Base-by-base conservation (phyloP, 441 rosid species). In the Jatropha multifida region DNA sequence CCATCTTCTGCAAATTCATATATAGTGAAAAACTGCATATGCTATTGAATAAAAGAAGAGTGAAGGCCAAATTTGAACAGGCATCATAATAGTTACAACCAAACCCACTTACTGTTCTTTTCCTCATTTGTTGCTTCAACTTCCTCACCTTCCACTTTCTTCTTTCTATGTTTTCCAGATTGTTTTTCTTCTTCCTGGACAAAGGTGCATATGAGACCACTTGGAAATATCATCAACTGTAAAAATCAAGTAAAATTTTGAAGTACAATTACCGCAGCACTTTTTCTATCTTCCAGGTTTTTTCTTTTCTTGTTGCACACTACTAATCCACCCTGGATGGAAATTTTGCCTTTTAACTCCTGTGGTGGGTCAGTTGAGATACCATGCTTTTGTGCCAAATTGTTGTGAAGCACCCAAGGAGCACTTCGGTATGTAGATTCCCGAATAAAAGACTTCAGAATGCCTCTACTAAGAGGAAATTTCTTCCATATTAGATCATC, bases 361-460 rank as follows among this genome's bases (percentile, higher is more conserved):
- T 82, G 83, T 2, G 99, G 97, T 80, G 81, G 90, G 71, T 88
- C 86, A 71, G 75, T 81, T 38, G 94, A 86, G 80, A 94, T 86
- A 27, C 83, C 90, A 86, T 96, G 90, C 78, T 86, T 86, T 76
- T 77, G 80, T 62, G 89, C 93, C 84, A 96, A 85, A 69, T 85
- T 84, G 55, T 85, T 90, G 69, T 92, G 92, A 79, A 96, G 84
- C 79, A 90, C 90, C 98, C 98, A 96, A 68, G 99, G 99, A 75
- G 84, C 82, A 83, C 87, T 89, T 70, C 89, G 90, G 82, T 88
- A 89, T 71, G 98, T 94, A 49, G 98, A 91, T 77, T 94, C 94
- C 81, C 99, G 89, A 82, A 94, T 90, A 84, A 96, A 91, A 79
- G 98, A 88, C 91, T 88, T 96, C 79, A 96, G 85, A 87, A 87